Evolutionary conservation across 257 asterid genomes (phyloP), one percentile per base, ranked within the genome.

Genomic region (Plantago major): DNA sequence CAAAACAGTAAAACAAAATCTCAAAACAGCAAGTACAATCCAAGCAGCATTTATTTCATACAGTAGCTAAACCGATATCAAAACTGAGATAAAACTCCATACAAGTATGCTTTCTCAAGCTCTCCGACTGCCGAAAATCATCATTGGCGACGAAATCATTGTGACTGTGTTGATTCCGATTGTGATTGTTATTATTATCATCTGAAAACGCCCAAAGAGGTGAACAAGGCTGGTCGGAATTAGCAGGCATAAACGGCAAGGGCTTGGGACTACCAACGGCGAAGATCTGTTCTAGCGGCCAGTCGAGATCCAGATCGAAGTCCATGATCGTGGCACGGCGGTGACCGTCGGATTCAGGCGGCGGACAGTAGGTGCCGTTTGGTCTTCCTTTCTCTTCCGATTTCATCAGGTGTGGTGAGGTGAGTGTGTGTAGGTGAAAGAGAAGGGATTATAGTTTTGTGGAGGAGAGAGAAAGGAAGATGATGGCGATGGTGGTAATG

Each of bases 281-380:
- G 43, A 85, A 83, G 79, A 83, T 80, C 83, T 87, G 94, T 73
- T 87, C 97, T 74, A 90, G 69, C n/a, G 95, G 80, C 96, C 96
- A 87, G 8, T 84, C 94, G 67, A 82, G 87, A 69, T 85, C 93
- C 60, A 87, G 84, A 79, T 87, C 95, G 51, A 83, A 74, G 79
- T 86, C 95, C 96, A 85, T 83, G 68, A 81, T 62, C 46, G 46
- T n/a, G 68, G 46, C 52, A 72, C 89, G 47, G 67, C 47, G 44
- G 67, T 60, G 9, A 33, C 40, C 40, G 40, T 33, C 40, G 13
- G 55, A 10, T 30, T 30, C 17, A 16, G 67, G n/a, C 5, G 60
- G 63, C 43, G 19, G 74, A 60, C 26, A 50, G 9, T 58, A 66
- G 9, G 53, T 78, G 10, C 73, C 69, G 46, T 17, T 15, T 46